Base-by-base conservation (phyloP, 306 rosid genomes). In the Vigna radiata region DNA sequence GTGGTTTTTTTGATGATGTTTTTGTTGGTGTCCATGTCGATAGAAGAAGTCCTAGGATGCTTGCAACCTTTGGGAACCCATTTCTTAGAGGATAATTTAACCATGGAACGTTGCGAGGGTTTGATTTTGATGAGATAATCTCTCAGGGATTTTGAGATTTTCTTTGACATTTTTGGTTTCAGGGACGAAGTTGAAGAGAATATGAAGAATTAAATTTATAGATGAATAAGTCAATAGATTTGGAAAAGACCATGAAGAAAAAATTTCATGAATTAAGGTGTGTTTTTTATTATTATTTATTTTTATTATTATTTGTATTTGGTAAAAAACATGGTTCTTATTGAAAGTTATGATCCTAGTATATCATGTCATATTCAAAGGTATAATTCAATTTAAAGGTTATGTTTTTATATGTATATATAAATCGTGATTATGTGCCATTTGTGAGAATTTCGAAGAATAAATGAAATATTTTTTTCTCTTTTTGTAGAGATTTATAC, bases 1-100 rank as follows among this genome's bases (percentile, higher is more conserved):
- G 43, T 61, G 23, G 1, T 29, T 29, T 29, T 29, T 3, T 4
- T 29, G 0, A 4, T 15, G 47, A 44, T 68, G 10, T 75, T 18
- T 31, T 31, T 65, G 1, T 23, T 19, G 55, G 79, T 76, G 50
- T 84, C 86, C 0, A 88, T 4, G 37, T 88, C 85, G 4, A 91
- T 56, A 0, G 98, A 94, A 10, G 82, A 82, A 14, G 97, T 94
- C 54, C 81, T 89, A 0, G 96, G 88, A 43, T 87, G 89, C 60
- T 76, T 90, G 76, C 97, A 90, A 6, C 76, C 73, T 2, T 81
- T 72, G 62, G 86, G 81, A n/a, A 87, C 76, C 92, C 89, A 90
- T 39, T 43, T 79, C 69, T 85, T 90, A 3, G 98, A 91, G 25
- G 92, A 74, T 61, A 86, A 27, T 0, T 47, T 77, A 77, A 83